A percentile compares a stretch with the other conserved stretches of the same genome.
Evolutionary conservation across 768 basidiomycete species (phyloP).

Genomic region (Russula compacta): DNA sequence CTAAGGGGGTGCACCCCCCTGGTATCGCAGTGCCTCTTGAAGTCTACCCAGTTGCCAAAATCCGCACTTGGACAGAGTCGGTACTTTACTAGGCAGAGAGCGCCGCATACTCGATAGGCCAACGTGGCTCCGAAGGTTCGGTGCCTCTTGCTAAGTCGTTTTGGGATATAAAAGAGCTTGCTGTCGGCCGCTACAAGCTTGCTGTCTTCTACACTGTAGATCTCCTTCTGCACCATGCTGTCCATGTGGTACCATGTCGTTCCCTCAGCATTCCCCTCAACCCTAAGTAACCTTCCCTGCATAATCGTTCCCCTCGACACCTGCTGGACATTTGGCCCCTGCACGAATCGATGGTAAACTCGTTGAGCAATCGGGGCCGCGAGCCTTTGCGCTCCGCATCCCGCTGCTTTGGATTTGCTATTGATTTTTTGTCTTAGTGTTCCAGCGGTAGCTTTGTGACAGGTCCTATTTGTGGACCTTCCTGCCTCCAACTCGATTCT

Average conservation of each 20-base stretch:
- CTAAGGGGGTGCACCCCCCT: background rate
- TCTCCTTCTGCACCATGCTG: background rate
- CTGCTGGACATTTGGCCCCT: background rate
- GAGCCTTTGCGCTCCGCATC: constrained; percentile 3
- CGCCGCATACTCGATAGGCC: too few species aligned
- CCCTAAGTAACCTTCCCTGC: background rate
- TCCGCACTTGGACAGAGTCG: background rate
- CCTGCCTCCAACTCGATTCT: too few species aligned
- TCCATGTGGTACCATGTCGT: background rate
- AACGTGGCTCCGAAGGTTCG: too few species aligned
- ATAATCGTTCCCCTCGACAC: background rate
- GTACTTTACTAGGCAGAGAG: too few species aligned
- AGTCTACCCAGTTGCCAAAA: background rate
- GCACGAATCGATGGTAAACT: background rate
- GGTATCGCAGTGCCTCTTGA: background rate
- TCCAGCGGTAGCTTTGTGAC: too few species aligned
- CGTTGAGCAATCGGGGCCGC: background rate
- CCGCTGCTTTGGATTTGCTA: background rate
- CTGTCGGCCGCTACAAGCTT: background rate
- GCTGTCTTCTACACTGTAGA: background rate
- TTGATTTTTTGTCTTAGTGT: too few species aligned
- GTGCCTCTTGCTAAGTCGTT: background rate
- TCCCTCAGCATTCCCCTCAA: background rate
- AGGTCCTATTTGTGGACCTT: too few species aligned
- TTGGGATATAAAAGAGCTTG: background rate